phyloP scores from a whole-genome alignment of 2,329 filamentous ascomycete genomes.

The Neocatenulostroma microsporum region DNA sequence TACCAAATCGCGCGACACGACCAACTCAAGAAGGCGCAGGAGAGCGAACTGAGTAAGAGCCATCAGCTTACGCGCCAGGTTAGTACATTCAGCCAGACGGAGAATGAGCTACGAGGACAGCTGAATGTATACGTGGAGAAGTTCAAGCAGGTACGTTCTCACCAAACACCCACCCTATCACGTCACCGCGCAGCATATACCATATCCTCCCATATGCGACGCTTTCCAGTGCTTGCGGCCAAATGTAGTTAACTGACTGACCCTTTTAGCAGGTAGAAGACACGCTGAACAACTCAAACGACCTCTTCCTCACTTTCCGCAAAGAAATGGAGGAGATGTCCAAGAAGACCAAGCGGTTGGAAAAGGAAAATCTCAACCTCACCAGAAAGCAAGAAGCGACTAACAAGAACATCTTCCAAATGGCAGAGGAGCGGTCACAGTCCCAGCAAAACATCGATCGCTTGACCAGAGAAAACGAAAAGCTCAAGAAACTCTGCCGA shows the following conservation, averaged over 20 bases:
- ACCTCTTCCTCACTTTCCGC: slow-evolving; percentile 89
- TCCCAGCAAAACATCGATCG: slow-evolving; percentile 69
- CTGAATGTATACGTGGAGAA: slow-evolving; percentile 98
- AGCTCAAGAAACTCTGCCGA: slow-evolving; percentile 88
- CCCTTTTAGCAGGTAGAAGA: slow-evolving; percentile 77
- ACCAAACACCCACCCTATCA: neutral
- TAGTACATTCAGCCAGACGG: slow-evolving; percentile 90
- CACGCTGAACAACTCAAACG: slow-evolving; percentile 96
- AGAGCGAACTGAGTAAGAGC: slow-evolving; percentile 69
- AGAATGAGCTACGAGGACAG: slow-evolving; percentile 86
- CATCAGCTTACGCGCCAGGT: slow-evolving; percentile 85
- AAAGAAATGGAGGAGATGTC: slow-evolving; percentile 99
- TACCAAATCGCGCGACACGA: slow-evolving; percentile 84
- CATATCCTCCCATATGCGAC: neutral
- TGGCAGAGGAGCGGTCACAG: slow-evolving; percentile 85
- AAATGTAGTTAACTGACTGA: slow-evolving; percentile 29
- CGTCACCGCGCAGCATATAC: neutral
- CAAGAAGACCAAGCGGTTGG: slow-evolving; percentile 92
- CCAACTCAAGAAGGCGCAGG: slow-evolving; percentile 79
- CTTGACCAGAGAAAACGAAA: slow-evolving; percentile 76
- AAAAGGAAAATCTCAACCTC: slow-evolving; percentile 89
- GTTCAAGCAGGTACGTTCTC: slow-evolving; percentile 80
- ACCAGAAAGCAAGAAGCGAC: slow-evolving; percentile 91
- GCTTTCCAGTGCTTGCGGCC: too few relatives aligned
- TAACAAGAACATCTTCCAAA: slow-evolving; percentile 89